These are phyloP conservation scores for Aspergillaceae sp. DNA, from an alignment of 2,329 filamentous ascomycete genomes.

Conservation along the genomic window DNA sequence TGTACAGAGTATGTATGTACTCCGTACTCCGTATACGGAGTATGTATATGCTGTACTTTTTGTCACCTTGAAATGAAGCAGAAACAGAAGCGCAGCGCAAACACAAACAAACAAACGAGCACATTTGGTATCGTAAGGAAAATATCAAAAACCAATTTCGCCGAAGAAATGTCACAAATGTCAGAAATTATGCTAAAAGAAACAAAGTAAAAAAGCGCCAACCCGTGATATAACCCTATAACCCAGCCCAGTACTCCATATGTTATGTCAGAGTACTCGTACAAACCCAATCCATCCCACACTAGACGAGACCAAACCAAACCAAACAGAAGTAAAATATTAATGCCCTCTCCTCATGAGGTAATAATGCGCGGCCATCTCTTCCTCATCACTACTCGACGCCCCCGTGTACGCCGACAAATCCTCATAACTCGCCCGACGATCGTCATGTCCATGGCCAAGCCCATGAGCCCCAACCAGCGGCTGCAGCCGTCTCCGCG, in stretches of 20 bases:
- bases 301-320: background rate
- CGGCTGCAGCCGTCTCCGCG: slow-evolving; percentile 5
- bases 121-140: slow-evolving; percentile 12
- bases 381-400: slow-evolving; percentile 27
- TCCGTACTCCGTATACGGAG: too few species aligned
- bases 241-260: too few species aligned
- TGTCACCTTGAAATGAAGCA: too few species aligned
- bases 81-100: too few species aligned
- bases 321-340: slow-evolving; percentile 3
- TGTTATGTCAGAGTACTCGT: too few species aligned
- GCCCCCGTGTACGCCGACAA: slow-evolving; percentile 22
- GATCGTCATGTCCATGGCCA: slow-evolving; percentile 11
- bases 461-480: background rate
- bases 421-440: slow-evolving; percentile 20
- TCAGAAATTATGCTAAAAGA: too few species aligned
- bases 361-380: slow-evolving; percentile 18
- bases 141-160: background rate
- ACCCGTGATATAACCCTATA: too few species aligned
- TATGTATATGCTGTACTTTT: too few species aligned
- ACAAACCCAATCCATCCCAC: too few species aligned
- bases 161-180: too few species aligned
- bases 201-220: too few species aligned
- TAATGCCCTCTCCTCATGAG: slow-evolving; percentile 12
- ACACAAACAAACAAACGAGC: background rate
- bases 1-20: too few species aligned